Evolutionary conservation across 495 filamentous ascomycete genomes (phyloP), one percentile per base, ranked within the genome.

Genomic region (Thermothielavioides terrestris): DNA sequence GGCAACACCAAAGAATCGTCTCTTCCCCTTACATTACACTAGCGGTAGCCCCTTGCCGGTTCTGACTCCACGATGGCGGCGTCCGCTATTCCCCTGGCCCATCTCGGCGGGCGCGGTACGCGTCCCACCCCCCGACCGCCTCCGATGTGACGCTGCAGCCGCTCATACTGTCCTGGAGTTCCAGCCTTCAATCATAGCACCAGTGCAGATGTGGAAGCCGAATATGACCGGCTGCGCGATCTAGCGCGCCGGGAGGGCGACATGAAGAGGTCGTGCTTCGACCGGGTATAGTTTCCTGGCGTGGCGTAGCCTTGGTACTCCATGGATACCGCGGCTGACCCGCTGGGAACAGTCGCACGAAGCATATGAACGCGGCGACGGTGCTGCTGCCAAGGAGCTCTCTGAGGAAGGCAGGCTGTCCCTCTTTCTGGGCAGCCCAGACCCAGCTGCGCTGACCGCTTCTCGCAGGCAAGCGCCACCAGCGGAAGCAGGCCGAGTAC

Each of bases 171-270:
- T 20, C 17, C 17, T 30, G 30, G 21, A 36, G 39, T 36, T 30
- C 38, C 43, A 94, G 89, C 85, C 70, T 91, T 92, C 80, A 89
- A 88, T 68, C 86, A 89, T 69, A 70, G 70, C 12, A 73, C 79
- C 46, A 81, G 74, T 65, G 60, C 62, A 52, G 75, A 81, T 49
- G 76, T 82, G 35, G 89, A 97, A 69, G 76, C 76, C 50, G 90
- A 96, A 69, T 98, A 96, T 69, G 89, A 96, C 58, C 89, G 88
- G 27, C 78, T 97, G 8, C 88, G 92, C 52, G 78, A 79, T 50
- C 81, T 94, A 20, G 92, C 91, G 10, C 80, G 83, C 45, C 75
- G 79, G 55, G 89, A 94, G 68, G 85, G 80, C 41, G 73, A 72
- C 23, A 86, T 90, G 71, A 83, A 84, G 57, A 76, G 75, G 27